Percentiles rank a stretch among this genome's conserved stretches.
These are phyloP conservation scores for Prunus mira DNA, from an alignment of 306 rosid genomes.

Conservation along the genomic window DNA sequence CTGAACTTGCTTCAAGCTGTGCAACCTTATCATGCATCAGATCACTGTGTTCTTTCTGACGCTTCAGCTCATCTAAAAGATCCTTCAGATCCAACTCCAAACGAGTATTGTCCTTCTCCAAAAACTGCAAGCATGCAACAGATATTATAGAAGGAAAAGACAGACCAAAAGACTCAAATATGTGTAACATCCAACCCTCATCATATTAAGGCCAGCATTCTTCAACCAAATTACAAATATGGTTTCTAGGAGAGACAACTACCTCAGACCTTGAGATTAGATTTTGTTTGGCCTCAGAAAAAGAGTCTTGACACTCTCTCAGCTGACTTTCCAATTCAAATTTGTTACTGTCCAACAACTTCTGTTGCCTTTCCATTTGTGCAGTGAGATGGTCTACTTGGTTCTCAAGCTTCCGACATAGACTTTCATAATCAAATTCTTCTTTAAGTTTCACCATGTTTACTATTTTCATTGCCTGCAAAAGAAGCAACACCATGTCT, in stretches of 20 bases:
- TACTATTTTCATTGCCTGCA: conserved; percentile 66
- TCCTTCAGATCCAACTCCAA: conserved; percentile 44
- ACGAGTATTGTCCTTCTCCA: conserved; percentile 46
- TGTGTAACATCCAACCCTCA: not conserved
- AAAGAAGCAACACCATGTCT: conserved; percentile 5
- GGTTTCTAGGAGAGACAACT: conserved; percentile 30
- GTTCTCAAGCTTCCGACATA: conserved; percentile 62
- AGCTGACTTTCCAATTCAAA: conserved; percentile 43
- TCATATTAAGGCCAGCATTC: not conserved
- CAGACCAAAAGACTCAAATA: not conserved
- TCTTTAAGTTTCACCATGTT: conserved; percentile 62
- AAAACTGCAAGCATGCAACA: conserved; percentile 35
- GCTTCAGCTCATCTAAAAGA: conserved; percentile 37
- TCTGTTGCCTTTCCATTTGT: conserved; percentile 60
- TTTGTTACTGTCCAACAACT: conserved; percentile 44
- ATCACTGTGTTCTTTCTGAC: conserved; percentile 42
- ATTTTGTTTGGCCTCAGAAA: conserved; percentile 39
- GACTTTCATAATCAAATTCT: conserved; percentile 66
- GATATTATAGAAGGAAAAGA: not conserved
- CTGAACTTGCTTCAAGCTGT: conserved; percentile 41
- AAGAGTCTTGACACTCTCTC: conserved; percentile 37
- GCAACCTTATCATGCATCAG: conserved; percentile 44
- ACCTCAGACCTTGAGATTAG: conserved; percentile 64
- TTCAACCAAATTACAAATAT: conserved; percentile 1
- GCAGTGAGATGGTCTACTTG: conserved; percentile 63